phyloP scores from a whole-genome alignment of 192 early-diverging fungal species.

The Piromyces sp. region DNA sequence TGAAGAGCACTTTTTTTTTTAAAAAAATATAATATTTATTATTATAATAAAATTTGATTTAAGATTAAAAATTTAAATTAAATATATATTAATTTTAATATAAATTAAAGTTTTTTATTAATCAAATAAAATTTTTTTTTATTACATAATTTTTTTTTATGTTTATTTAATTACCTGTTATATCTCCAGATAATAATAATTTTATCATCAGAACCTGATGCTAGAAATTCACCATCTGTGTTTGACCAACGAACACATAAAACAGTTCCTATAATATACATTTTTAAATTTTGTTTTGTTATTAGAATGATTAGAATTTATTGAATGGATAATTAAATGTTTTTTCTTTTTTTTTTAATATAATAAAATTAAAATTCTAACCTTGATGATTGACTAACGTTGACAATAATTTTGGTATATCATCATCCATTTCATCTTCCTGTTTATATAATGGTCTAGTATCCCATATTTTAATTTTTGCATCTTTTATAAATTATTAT shows the following conservation, averaged over 20 bases:
- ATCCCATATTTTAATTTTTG: conserved; percentile 82
- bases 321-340: background rate
- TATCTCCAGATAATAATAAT: conserved; percentile 79
- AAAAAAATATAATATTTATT: background rate
- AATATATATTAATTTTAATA: background rate
- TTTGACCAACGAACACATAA: conserved; percentile 76
- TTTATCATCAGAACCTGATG: conserved; percentile 81
- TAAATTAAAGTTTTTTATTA: too few species aligned
- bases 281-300: background rate
- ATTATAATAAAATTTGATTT: background rate
- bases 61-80: background rate
- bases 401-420: conserved; percentile 44
- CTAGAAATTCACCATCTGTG: conserved; percentile 49
- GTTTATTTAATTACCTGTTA: conserved; percentile 24
- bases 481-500: conserved; percentile 30
- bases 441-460: conserved; percentile 35
- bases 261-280: conserved; percentile 41
- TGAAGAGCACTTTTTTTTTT: background rate
- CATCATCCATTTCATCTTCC: conserved; percentile 20
- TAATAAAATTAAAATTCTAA: background rate
- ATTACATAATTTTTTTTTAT: too few species aligned
- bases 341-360: background rate
- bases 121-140: too few species aligned
- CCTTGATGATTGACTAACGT: conserved; percentile 35
- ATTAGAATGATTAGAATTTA: background rate